Base-by-base conservation (phyloP, 2,329 filamentous ascomycete genomes). In the Alternaria tenuissima region DNA sequence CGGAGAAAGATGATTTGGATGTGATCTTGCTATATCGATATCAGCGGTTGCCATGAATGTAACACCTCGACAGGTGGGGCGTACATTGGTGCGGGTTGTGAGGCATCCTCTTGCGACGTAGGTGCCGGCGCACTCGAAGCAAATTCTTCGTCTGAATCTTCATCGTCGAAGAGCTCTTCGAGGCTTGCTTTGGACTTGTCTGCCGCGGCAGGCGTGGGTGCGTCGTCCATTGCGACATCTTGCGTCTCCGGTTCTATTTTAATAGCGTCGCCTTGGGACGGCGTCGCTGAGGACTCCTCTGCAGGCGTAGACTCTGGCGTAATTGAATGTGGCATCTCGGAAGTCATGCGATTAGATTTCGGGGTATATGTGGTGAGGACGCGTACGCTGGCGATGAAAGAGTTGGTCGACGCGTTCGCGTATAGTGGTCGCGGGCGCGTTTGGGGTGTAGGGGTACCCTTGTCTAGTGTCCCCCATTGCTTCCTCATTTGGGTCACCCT, bases 141-240 rank as follows among this genome's bases (percentile, higher is more conserved):
- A 67, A 87, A 88, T 59, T 88, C 86, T 36, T 85, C 83, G 49
- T 88, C 86, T 43, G 80, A 79, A 48, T 86, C 85, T 38, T 85
- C 85, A 59, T 84, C 83, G 64, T 86, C 82, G 68, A 90, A 89
- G 53, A 89, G 80, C 55, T 87, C 85, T 63, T 89, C 87, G 18
- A 90, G 66, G 69, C 78, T 70, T 63, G 78, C 69, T 75, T 78
- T 71, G 49, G 65, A 42, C 44, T 68, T 68, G n/a, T 79, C 75
- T 38, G 59, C 66, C 36, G 70, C 69, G 55, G 65, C 64, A 55
- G 67, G 70, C 55, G 62, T 69, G 16, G 69, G 63, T 57, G 70
- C 69, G 59, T 76, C 73, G 41, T 72, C 67, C 70, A 77, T 76
- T 51, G 71, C 56, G 49, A 72, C 61, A 66, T 78, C 74, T 61